A percentile compares a stretch with the other conserved stretches of the same genome.
Conservation (phyloP, 2,329 filamentous ascomycete species). For the Cryphonectria nitschkei region DNA sequence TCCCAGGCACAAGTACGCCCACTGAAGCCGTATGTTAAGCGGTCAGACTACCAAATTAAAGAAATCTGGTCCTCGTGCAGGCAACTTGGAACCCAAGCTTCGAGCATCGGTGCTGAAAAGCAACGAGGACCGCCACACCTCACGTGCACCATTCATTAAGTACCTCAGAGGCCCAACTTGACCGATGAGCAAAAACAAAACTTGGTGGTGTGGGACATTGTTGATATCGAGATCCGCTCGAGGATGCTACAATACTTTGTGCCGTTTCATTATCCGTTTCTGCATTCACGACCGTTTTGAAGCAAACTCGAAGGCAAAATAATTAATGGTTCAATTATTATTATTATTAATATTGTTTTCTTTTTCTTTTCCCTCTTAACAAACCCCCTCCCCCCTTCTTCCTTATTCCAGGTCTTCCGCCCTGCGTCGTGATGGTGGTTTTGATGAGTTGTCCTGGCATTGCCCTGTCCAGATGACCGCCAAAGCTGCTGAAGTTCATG, state of each 20-base stretch:
- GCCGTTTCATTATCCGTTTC: background rate
- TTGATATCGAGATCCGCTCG: background rate
- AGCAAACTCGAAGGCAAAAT: background rate
- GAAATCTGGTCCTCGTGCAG: background rate
- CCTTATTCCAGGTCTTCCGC: background rate
- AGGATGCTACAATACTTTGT: background rate
- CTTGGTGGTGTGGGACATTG: background rate
- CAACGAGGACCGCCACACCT: background rate
- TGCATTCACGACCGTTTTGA: background rate
- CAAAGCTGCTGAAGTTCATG: constrained; percentile 20
- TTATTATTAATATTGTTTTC: background rate
- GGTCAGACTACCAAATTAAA: background rate
- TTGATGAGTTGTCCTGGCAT: constrained; percentile 29
- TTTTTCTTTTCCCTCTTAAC: background rate
- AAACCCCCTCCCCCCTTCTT: background rate
- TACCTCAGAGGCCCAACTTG: background rate
- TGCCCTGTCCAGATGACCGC: constrained; percentile 23
- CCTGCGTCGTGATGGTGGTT: constrained; percentile 12
- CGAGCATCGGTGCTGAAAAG: background rate
- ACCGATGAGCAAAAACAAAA: background rate
- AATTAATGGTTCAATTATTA: background rate
- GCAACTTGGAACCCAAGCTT: background rate
- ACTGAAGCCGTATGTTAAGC: background rate
- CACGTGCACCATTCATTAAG: background rate
- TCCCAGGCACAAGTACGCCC: background rate